Percentiles rank a stretch among this genome's conserved stretches.
Conservation (phyloP, 768 basidiomycete genomes). For the Austroboletus eburneus region DNA sequence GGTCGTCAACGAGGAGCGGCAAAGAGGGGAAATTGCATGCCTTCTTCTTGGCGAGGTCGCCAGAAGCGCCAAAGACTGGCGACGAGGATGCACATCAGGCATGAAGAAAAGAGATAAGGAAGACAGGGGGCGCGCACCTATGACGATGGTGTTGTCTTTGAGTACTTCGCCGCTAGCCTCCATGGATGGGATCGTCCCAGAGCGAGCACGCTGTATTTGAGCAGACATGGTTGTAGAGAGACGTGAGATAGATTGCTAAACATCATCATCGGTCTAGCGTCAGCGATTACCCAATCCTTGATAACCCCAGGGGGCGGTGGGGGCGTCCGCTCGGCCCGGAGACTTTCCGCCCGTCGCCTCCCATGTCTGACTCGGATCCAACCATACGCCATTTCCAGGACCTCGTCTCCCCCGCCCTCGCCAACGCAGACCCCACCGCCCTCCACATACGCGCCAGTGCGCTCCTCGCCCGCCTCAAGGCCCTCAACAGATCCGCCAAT, state of each 20-base stretch:
- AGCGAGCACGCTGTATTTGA: slow-evolving; percentile 51
- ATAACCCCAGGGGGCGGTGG: not conserved
- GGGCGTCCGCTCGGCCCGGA: slow-evolving; percentile 5
- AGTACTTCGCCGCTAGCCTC: slow-evolving; percentile 65
- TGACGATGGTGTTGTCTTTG: slow-evolving; percentile 84
- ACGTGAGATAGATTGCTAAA: not conserved
- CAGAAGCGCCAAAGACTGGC: slow-evolving; percentile 90
- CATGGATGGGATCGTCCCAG: slow-evolving; percentile 91
- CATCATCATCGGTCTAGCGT: slow-evolving; percentile 1
- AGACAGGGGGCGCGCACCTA: slow-evolving; percentile 53
- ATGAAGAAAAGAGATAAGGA: not conserved
- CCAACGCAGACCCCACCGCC: slow-evolving; percentile 38
- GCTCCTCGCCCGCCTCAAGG: slow-evolving; percentile 76
- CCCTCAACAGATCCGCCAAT: slow-evolving; percentile 72
- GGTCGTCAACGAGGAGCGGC: slow-evolving; percentile 37
- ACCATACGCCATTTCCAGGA: slow-evolving; percentile 61
- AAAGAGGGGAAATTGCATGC: slow-evolving; percentile 32
- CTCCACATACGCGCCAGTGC: slow-evolving; percentile 67
- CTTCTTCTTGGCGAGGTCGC: slow-evolving; percentile 99
- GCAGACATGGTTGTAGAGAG: slow-evolving; percentile 15
- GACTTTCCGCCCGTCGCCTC: too few relatives aligned
- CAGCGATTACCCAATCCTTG: slow-evolving; percentile 13
- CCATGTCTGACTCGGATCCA: slow-evolving; percentile 37
- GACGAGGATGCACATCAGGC: slow-evolving; percentile 8
- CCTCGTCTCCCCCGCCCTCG: slow-evolving; percentile 51